phyloP scores from a whole-genome alignment of 2,329 filamentous ascomycete genomes.

The Alternaria tenuissima region DNA sequence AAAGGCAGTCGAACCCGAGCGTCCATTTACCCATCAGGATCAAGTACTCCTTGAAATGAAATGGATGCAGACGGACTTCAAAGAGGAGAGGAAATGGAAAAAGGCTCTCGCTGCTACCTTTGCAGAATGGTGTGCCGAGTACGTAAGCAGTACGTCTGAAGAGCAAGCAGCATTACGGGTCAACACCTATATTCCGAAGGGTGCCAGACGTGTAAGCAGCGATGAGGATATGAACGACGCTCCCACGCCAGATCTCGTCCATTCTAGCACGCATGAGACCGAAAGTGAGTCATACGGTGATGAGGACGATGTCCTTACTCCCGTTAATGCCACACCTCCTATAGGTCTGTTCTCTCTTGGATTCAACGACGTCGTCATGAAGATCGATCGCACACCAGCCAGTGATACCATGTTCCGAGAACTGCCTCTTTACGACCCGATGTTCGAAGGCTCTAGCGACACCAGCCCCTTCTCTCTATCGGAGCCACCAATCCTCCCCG shows the following conservation, averaged over 20 bases:
- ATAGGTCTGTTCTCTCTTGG: slow-evolving; percentile 85
- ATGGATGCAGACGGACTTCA: slow-evolving; percentile 97
- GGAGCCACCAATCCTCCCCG: slow-evolving; percentile 71
- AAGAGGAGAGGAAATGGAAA: slow-evolving; percentile 95
- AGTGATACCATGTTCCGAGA: slow-evolving; percentile 81
- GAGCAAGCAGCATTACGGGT: slow-evolving; percentile 75
- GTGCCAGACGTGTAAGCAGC: slow-evolving; percentile 17
- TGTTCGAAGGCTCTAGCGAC: slow-evolving; percentile 43
- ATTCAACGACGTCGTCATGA: slow-evolving; percentile 82
- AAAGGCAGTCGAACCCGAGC: slow-evolving; percentile 79
- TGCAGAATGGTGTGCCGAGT: slow-evolving; percentile 84
- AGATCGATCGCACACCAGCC: slow-evolving; percentile 75
- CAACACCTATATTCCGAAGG: slow-evolving; percentile 54
- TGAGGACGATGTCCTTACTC: slow-evolving; percentile 53
- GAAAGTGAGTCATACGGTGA: slow-evolving; percentile 51
- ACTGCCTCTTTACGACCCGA: slow-evolving; percentile 75
- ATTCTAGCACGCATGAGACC: slow-evolving; percentile 49
- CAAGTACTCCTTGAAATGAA: slow-evolving; percentile 89
- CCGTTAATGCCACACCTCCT: slow-evolving; percentile 63
- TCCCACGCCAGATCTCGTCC: slow-evolving; percentile 51
- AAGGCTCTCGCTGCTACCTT: slow-evolving; percentile 79
- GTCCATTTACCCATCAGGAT: slow-evolving; percentile 83
- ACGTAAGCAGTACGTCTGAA: slow-evolving; percentile 71
- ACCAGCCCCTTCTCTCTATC: slow-evolving; percentile 44
- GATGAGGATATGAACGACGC: slow-evolving; percentile 49